Base-by-base conservation (phyloP, 163 green algal species). In the Volvox carteri region DNA sequence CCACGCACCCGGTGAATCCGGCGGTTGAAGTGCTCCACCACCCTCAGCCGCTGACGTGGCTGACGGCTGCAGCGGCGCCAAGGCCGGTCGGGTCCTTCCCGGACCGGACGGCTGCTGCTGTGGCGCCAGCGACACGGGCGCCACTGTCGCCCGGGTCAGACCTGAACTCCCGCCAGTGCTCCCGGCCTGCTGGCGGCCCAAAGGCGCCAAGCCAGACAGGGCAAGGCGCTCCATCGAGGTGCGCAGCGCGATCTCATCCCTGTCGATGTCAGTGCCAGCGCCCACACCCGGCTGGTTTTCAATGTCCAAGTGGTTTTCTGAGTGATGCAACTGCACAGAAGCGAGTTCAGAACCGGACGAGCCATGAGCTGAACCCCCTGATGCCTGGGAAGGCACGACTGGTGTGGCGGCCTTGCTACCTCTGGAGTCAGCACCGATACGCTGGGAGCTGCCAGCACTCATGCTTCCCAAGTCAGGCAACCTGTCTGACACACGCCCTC, bases 21-120 rank as follows among this genome's bases (percentile, higher is more conserved):
- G 78, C 8, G 2, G 1, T 37, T 56, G 77, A 3, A 42, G 19
- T 78, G 70, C 19, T 19, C 18, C 70, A 75, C 65, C 30, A 46
- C 30, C 35, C 8, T 46, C 65, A 16, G 11, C 16, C 19, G 4
- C 21, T 37, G 37, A 54, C 70, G 44, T 41, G 6, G 78, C 78
- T 5, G 46, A 12, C 73, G 21, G 44, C 78, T 85, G 78, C 54
- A 85, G 78, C 23, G 78, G 78, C 37, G 78, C 39, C 78, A 85
- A 35, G 12, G 56, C 56, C 12, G 58, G 21, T 35, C 44, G 25
- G n/a, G 60, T 39, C 25, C 18, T 6, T 7, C n/a, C 60, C 28
- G 37, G 28, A 39, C 25, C 56, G 28, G 35, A 48, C 65, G 16
- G 14, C 70, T 56, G 70, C 37, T 78, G 70, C 39, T 78, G 70